phyloP scores from a whole-genome alignment of 1,284 basidiomycete genomes.

The Boletus sp. region DNA sequence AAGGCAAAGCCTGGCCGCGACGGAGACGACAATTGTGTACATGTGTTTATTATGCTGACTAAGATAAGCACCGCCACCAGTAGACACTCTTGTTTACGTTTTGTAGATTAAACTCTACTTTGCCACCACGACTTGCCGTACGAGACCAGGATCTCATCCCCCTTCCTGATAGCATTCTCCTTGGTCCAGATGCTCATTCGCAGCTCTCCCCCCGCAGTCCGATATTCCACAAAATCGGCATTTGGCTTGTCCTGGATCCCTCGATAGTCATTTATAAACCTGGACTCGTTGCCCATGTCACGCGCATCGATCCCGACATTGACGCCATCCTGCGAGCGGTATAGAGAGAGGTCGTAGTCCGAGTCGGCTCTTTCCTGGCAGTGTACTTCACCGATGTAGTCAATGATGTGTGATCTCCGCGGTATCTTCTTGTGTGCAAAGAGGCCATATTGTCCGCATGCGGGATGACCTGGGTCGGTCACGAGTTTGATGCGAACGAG shows the following conservation, averaged over 20 bases:
- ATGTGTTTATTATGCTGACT: constrained; percentile 23
- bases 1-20: not conserved
- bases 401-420: constrained; percentile 63
- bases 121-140: constrained; percentile 95
- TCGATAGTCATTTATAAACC: constrained; percentile 87
- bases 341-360: constrained; percentile 84
- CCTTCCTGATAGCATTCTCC: constrained; percentile 62
- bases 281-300: constrained; percentile 74
- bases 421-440: constrained; percentile 74
- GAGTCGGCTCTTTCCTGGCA: constrained; percentile 64
- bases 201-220: constrained; percentile 57
- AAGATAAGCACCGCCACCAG: constrained; percentile 11
- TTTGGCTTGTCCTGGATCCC: constrained; percentile 69
- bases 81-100: no score
- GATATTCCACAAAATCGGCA: constrained; percentile 65
- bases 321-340: constrained; percentile 50
- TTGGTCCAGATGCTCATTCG: constrained; percentile 75
- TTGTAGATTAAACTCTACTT: constrained; percentile 32
- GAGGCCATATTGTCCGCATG: constrained; percentile 77
- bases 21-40: constrained; percentile 10
- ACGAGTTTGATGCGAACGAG: constrained; percentile 44
- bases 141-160: constrained; percentile 83
- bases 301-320: constrained; percentile 74
- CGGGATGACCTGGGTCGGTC: constrained; percentile 57
- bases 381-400: constrained; percentile 86